These are phyloP conservation scores for Syncephalastrum sp. DNA, from an alignment of 371 early-diverging fungal genomes.

Conservation along the genomic window DNA sequence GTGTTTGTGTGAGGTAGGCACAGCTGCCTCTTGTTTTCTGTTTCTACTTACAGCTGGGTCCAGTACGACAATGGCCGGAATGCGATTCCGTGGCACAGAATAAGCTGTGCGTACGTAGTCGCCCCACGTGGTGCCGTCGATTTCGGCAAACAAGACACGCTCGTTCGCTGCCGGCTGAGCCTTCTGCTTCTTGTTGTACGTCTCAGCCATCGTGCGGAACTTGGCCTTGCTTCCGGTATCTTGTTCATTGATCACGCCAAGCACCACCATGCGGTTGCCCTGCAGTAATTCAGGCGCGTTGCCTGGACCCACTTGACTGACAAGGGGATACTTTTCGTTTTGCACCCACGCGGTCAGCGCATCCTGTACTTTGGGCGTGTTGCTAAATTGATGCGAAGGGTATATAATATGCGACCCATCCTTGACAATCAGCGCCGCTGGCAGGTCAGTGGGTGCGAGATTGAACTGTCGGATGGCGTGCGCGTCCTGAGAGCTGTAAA, in stretches of 20 bases:
- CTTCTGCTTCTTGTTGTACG: constrained; percentile 10
- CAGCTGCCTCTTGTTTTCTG: not conserved
- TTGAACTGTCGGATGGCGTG: constrained; percentile 19
- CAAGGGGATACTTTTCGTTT: constrained; percentile 37
- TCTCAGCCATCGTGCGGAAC: constrained; percentile 20
- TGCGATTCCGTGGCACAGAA: constrained; percentile 12
- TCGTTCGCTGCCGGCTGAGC: constrained; percentile 6
- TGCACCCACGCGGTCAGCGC: constrained; percentile 35
- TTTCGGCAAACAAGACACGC: constrained; percentile 24
- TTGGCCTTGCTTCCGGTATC: constrained; percentile 15
- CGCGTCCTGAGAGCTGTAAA: constrained; percentile 34
- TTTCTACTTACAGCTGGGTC: constrained; percentile 19
- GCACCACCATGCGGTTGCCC: constrained; percentile 27
- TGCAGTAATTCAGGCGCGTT: constrained; percentile 35
- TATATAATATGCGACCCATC: constrained; percentile 28
- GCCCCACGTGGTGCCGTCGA: constrained; percentile 19
- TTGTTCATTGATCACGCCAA: constrained; percentile 24
- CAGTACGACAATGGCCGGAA: constrained; percentile 24
- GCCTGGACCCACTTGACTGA: constrained; percentile 27
- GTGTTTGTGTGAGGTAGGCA: not conserved
- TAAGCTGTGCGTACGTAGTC: constrained; percentile 21
- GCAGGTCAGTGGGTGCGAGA: constrained; percentile 24
- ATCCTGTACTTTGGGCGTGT: constrained; percentile 20
- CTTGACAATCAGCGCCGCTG: constrained; percentile 35
- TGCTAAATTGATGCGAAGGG: constrained; percentile 24